phyloP scores from a whole-genome alignment of 192 early-diverging fungal genomes.

The Physocladia obscura region DNA sequence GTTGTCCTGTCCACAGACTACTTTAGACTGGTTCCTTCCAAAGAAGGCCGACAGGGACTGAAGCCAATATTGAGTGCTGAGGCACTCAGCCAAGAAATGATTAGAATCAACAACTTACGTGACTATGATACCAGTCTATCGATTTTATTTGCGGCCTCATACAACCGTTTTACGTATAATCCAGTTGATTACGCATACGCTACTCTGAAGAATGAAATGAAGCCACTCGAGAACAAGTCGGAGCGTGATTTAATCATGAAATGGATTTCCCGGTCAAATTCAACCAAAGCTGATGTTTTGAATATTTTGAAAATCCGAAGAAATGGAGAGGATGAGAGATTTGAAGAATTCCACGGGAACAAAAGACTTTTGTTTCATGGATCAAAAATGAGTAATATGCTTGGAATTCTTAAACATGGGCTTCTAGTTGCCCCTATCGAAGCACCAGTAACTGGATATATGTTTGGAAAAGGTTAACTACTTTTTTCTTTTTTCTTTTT shows the following conservation, averaged over 20 bases:
- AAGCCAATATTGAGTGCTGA: slow-evolving; percentile 22
- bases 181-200: slow-evolving; percentile 36
- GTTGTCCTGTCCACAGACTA: slow-evolving; percentile 31
- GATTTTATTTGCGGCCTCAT: slow-evolving; percentile 31
- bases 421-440: slow-evolving; percentile 58
- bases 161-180: slow-evolving; percentile 17
- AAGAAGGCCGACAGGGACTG: slow-evolving; percentile 1
- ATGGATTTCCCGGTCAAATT: slow-evolving; percentile 51
- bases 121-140: slow-evolving; percentile 30
- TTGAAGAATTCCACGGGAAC: slow-evolving; percentile 52
- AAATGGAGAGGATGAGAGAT: slow-evolving; percentile 44
- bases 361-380: slow-evolving; percentile 43
- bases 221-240: slow-evolving; percentile 15
- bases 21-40: slow-evolving; percentile 30
- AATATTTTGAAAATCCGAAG: slow-evolving; percentile 21
- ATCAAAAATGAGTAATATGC: slow-evolving; percentile 59
- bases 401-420: slow-evolving; percentile 64
- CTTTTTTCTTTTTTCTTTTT: slow-evolving; percentile 4
- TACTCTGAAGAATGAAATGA: slow-evolving; percentile 12
- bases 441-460: slow-evolving; percentile 57
- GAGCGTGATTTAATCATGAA: slow-evolving; percentile 53
- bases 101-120: slow-evolving; percentile 14
- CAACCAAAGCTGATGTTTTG: slow-evolving; percentile 26
- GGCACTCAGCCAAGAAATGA: slow-evolving; percentile 20
- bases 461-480: slow-evolving; percentile 66